phyloP scores from a whole-genome alignment of 805 yeast species.

The Myxozyma kluyveri region DNA sequence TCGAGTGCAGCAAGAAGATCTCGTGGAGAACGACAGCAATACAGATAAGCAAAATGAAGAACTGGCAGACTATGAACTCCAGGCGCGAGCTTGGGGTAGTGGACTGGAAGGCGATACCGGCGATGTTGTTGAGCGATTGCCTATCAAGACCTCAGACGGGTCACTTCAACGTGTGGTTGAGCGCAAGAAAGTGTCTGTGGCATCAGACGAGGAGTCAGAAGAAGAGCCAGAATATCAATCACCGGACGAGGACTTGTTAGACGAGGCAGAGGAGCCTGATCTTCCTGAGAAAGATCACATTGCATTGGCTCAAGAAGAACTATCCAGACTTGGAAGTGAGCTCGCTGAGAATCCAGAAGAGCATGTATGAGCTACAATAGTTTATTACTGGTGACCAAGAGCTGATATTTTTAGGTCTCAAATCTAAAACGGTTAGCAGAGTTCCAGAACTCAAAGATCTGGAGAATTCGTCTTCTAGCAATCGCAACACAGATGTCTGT shows the following conservation, averaged over 20 bases:
- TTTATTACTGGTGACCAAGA: too few species aligned
- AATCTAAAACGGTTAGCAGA: not conserved
- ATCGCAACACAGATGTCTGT: slow-evolving; percentile 78
- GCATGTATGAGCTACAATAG: too few species aligned
- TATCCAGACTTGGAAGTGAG: slow-evolving; percentile 75
- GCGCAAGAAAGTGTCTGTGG: slow-evolving; percentile 4
- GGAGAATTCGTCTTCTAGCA: slow-evolving; percentile 54
- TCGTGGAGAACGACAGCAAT: not conserved
- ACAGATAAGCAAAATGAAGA: not conserved
- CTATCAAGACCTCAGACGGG: slow-evolving; percentile 73
- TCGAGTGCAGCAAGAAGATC: not conserved
- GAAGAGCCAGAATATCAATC: slow-evolving; percentile 37
- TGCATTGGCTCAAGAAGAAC: slow-evolving; percentile 67
- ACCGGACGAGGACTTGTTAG: slow-evolving; percentile 34
- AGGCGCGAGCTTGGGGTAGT: slow-evolving; percentile 55
- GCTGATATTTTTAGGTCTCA: slow-evolving; percentile 2
- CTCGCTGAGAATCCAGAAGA: slow-evolving; percentile 89
- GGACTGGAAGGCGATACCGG: slow-evolving; percentile 34
- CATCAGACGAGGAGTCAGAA: slow-evolving; percentile 23
- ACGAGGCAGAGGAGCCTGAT: slow-evolving; percentile 45
- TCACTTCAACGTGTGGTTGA: slow-evolving; percentile 61
- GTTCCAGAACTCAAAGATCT: not conserved
- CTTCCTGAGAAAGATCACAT: slow-evolving; percentile 54
- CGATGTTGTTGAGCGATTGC: slow-evolving; percentile 64
- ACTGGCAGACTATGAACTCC: slow-evolving; percentile 60